Conservation (phyloP, 495 filamentous ascomycete genomes). For the Acidiella bohemica region DNA sequence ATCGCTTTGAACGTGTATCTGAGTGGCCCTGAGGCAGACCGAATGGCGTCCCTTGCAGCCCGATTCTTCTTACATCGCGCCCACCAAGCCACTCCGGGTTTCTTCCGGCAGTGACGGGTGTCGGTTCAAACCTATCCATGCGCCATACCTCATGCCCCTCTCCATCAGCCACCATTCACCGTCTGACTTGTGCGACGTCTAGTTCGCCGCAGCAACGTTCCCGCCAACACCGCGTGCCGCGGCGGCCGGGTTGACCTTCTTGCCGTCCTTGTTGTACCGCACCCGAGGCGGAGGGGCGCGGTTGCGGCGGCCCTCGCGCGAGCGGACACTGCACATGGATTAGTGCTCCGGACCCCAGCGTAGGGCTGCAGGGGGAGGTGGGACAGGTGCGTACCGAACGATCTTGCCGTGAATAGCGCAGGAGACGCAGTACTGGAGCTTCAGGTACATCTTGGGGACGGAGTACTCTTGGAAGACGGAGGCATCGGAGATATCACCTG, state of each 20-base stretch:
- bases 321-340: conserved; percentile 66
- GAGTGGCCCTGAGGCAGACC: too few species aligned
- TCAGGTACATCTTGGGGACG: conserved; percentile 99
- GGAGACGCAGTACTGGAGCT: conserved; percentile 99
- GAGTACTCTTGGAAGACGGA: conserved; percentile 98
- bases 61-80: too few species aligned
- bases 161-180: too few species aligned
- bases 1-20: too few species aligned
- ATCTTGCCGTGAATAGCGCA: conserved; percentile 99
- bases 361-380: neutral
- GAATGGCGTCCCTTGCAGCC: too few species aligned
- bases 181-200: too few species aligned
- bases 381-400: conserved; percentile 66
- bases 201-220: conserved; percentile 1
- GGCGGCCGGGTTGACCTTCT: conserved; percentile 85
- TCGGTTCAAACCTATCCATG: too few species aligned
- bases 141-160: too few species aligned
- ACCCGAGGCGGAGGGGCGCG: conserved; percentile 92
- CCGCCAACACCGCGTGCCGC: neutral
- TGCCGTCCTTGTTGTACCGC: conserved; percentile 99
- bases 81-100: too few species aligned
- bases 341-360: neutral
- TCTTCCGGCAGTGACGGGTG: too few species aligned
- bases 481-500: conserved; percentile 99
- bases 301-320: conserved; percentile 94